Evolutionary conservation across 768 basidiomycete species (phyloP).

Genomic region (Boletellus sp.): DNA sequence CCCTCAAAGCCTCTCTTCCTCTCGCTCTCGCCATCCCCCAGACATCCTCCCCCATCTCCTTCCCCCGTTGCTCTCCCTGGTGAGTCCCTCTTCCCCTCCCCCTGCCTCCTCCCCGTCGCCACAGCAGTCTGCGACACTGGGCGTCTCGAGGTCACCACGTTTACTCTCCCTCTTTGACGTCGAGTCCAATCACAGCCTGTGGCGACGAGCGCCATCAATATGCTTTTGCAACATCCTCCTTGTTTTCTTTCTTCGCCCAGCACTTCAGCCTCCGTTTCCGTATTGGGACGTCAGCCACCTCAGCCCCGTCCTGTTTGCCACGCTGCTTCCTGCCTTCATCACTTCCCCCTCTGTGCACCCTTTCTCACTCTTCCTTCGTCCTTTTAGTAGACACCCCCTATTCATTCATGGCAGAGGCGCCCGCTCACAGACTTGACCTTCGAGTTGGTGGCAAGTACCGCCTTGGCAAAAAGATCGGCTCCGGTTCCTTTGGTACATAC

Average conservation of each 20-base stretch:
- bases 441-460: conserved; percentile 94
- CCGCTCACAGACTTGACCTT: conserved; percentile 73
- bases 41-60: conserved; percentile 19
- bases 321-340: conserved; percentile 26
- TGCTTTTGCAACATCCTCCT: neutral
- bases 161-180: conserved; percentile 10
- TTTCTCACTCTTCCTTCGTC: conserved; percentile 16
- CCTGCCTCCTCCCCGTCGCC: conserved; percentile 3
- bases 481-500: conserved; percentile 89
- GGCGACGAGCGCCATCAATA: conserved; percentile 4
- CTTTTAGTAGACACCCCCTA: conserved; percentile 9
- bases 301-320: conserved; percentile 29
- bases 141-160: conserved; percentile 33
- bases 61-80: conserved; percentile 16
- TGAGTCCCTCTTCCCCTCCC: conserved; percentile 15
- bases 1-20: conserved; percentile 35
- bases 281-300: conserved; percentile 33
- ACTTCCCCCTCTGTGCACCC: conserved; percentile 10
- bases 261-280: conserved; percentile 3
- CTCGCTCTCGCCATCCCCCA: conserved; percentile 27
- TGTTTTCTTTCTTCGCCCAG: neutral
- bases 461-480: conserved; percentile 98
- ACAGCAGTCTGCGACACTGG: conserved; percentile 9
- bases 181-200: neutral
- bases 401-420: conserved; percentile 65